Base-by-base conservation (phyloP, 495 filamentous ascomycete genomes). In the Oidiodendron maius region DNA sequence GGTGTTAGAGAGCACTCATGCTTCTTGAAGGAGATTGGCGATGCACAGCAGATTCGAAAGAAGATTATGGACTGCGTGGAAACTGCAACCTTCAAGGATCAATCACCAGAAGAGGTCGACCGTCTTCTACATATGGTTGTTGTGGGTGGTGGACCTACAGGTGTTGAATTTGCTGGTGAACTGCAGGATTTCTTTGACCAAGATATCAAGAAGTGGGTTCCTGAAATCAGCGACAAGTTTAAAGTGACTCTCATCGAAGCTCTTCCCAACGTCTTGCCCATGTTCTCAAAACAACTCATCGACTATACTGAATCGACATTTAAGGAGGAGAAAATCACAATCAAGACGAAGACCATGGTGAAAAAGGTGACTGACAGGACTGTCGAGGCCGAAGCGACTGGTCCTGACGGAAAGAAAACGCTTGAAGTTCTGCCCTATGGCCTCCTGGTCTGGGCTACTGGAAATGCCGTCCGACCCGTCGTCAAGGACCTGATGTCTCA, bases 21-120 rank as follows among this genome's bases (percentile, higher is more conserved):
- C 77, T 99, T 99, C 79, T 71, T 99, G 60, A 97, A 97, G 78
- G 93, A 99, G 70, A 94, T 99, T 54, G 79, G 74, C 50, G 93
- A 99, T 65, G 91, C 93, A 26, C 91, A 97, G 66, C 77, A 81
- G 55, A 97, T 99, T 61, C 89, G 93, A 59, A 96, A 89, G 73
- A 87, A 87, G 66, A 94, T 99, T 73, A 97, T 99, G 93, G 94
- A 99, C 74, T 97, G 94, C 63, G 87, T 95, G 52, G 93, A 99
- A 72, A 96, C 90, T 11, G 91, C 93, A 35, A 89, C 86, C 62
- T 97, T 99, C 84, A 97, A 96, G 80, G 91, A 91, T 59, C 94
- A 97, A 71, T 75, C 77, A n/a, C 72, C 74, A 6, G 87, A 95
- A 54, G 93, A 99, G 69, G 71, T 91, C 58, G 83, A 94, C 68